phyloP scores from a whole-genome alignment of 768 basidiomycete genomes.

The Asterophora parasitica region DNA sequence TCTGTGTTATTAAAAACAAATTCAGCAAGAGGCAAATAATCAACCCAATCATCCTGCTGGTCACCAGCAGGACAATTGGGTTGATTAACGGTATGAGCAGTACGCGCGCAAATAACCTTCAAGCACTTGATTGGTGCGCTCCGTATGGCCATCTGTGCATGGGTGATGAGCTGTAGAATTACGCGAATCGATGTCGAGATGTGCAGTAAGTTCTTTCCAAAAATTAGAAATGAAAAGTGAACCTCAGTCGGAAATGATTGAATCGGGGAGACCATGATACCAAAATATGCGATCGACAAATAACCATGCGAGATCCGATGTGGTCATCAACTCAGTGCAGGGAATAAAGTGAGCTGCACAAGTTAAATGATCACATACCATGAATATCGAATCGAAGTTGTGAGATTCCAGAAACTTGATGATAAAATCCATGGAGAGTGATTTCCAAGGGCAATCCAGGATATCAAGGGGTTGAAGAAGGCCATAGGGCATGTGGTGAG shows the following conservation, averaged over 20 bases:
- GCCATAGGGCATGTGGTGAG: constrained; percentile 7
- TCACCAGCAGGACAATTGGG: no score
- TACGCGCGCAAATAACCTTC: constrained; percentile 30
- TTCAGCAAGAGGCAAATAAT: constrained; percentile 31
- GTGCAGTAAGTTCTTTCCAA: no score
- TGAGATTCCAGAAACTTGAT: constrained; percentile 34
- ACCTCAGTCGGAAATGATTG: constrained; percentile 30
- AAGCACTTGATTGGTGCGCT: constrained; percentile 2
- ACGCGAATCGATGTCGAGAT: no score
- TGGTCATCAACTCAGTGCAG: constrained; percentile 19
- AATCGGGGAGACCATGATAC: constrained; percentile 28
- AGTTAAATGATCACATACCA: constrained; percentile 35
- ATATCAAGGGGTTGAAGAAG: constrained; percentile 30
- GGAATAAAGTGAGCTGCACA: constrained; percentile 40
- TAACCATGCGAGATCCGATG: constrained; percentile 28
- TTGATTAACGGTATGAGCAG: constrained; percentile 25
- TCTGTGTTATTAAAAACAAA: constrained; percentile 36
- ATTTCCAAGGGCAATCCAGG: constrained; percentile 29
- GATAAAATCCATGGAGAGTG: constrained; percentile 39
- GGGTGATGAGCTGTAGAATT: not conserved
- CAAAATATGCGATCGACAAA: constrained; percentile 32
- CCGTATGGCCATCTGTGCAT: not conserved
- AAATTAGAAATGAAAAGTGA: constrained; percentile 25
- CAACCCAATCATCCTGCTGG: constrained; percentile 29
- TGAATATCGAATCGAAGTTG: constrained; percentile 30